Conservation (phyloP, 257 asterid species). For the Gentiana macrophylla region DNA sequence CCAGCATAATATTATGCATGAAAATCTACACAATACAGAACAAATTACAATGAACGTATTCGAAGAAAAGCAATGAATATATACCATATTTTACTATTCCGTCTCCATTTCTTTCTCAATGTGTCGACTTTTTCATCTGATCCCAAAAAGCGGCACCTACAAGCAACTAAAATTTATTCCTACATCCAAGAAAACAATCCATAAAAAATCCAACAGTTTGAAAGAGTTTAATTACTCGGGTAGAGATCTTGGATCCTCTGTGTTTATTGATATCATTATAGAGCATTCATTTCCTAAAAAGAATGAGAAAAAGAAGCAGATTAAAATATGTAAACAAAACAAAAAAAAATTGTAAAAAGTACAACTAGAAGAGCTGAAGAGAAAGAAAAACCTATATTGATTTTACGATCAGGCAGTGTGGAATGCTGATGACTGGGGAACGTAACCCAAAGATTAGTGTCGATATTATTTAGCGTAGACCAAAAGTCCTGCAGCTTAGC, state of each 20-base stretch:
- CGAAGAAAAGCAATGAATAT: neutral
- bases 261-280: constrained; percentile 37
- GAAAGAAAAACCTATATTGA: constrained; percentile 42
- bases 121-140: constrained; percentile 30
- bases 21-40: no score
- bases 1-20: no score
- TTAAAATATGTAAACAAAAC: constrained; percentile 1
- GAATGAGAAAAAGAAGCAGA: neutral
- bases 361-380: neutral
- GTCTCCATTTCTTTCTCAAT: constrained; percentile 43
- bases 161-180: constrained; percentile 12
- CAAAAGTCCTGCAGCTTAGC: constrained; percentile 60
- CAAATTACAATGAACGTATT: no score
- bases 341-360: neutral
- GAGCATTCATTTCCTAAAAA: constrained; percentile 51
- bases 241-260: constrained; percentile 45
- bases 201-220: constrained; percentile 4
- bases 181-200: neutral
- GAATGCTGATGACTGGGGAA: constrained; percentile 35
- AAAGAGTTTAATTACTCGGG: constrained; percentile 46
- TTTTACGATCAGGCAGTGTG: constrained; percentile 54
- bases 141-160: constrained; percentile 79
- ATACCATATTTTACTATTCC: constrained; percentile 58
- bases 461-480: constrained; percentile 61
- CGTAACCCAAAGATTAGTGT: constrained; percentile 39